Evolutionary conservation across 495 filamentous ascomycete species (phyloP), one percentile per base, ranked within the genome.

Genomic region (Filosporella fistucella): DNA sequence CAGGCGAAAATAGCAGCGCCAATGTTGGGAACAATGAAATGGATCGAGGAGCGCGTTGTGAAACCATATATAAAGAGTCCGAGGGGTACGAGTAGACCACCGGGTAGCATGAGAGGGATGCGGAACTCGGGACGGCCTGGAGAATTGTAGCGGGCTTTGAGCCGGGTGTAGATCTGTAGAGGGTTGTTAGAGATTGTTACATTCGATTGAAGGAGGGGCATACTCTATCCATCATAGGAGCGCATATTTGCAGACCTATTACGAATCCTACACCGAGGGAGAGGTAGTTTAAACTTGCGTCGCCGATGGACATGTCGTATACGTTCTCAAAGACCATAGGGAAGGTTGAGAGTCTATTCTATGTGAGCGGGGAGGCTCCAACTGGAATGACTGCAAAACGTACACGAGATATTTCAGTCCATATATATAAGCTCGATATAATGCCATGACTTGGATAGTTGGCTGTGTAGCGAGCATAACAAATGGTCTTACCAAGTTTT

Each of bases 1-100:
- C 67, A 62, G 7, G 67, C 63, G 46, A 87, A 82, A 13, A 89
- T 56, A 0, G 63, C 60, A 3, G 76, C 75, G 2, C 86, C 86
- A 47, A 90, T 78, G 53, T 88, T 84, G 0, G 86, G 86, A 24
- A 72, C 72, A 38, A 89, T 84, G 84, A 84, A 91, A 58, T 85
- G 82, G 2, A 64, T 63, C 26, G 73, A 69, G 17, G 61, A 67
- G 60, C 89, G 70, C 0, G 80, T 82, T 0, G 76, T 71, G 84
- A 84, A 89, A 35, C 81, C 85, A 64, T 89, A 91, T 51, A 80
- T 72, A 50, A 90, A 77, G 4, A 91, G 60, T 0, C 86, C 85
- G 3, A 71, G 50, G 0, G 86, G 85, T 8, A 81, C 65, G 9
- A 86, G 54, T 4, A 86, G 14, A 1, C 77, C 70, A 2, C 76